Percentiles rank a stretch among this genome's conserved stretches.
These are phyloP conservation scores for Dactylella cylindrospora DNA, from an alignment of 2,329 filamentous ascomycete genomes.

Conservation along the genomic window DNA sequence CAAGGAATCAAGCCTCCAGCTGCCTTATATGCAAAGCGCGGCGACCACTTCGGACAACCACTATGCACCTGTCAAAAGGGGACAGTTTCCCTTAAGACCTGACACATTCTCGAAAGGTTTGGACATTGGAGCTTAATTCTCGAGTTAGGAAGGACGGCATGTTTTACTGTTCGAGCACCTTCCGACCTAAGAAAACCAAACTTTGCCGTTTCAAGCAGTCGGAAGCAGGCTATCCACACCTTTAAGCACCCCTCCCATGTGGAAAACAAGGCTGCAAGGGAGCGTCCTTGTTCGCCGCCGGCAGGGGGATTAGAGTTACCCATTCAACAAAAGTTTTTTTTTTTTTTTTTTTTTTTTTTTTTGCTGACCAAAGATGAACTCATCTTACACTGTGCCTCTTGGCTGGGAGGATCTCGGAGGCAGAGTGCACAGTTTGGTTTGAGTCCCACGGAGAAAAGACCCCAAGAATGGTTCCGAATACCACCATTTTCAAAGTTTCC, in stretches of 20 bases:
- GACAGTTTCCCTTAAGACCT: slow-evolving; percentile 18
- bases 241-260: slow-evolving; percentile 18
- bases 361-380: no score
- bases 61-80: slow-evolving; percentile 26
- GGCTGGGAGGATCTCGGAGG: no score
- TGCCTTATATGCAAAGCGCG: slow-evolving; percentile 9
- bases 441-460: no score
- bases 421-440: no score
- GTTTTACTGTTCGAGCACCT: slow-evolving; percentile 11
- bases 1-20: neutral
- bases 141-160: slow-evolving; percentile 40
- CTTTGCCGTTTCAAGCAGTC: slow-evolving; percentile 41
- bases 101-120: slow-evolving; percentile 36
- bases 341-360: no score
- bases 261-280: slow-evolving; percentile 36
- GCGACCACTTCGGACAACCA: no score
- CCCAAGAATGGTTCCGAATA: no score
- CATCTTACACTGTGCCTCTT: no score
- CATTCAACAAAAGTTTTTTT: no score
- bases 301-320: slow-evolving; percentile 34
- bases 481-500: neutral
- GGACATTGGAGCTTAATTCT: slow-evolving; percentile 5
- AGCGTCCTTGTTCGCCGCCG: slow-evolving; percentile 12
- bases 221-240: slow-evolving; percentile 39
- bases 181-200: slow-evolving; percentile 11